Evolutionary conservation across 768 basidiomycete species (phyloP).

Genomic region (Mycena indigotica): DNA sequence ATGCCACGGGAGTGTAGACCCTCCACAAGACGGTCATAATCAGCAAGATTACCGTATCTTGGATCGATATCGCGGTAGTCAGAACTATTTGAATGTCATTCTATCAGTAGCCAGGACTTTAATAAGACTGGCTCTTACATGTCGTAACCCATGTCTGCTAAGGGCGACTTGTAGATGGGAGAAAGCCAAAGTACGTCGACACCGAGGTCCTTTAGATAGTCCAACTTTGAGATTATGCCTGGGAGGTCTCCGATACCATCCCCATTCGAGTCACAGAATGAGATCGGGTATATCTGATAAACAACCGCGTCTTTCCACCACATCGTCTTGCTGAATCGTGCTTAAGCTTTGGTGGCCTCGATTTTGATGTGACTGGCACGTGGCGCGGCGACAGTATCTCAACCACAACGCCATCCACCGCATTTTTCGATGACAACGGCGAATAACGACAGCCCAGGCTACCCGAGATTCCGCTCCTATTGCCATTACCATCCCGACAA

Average conservation of each 20-base stretch:
- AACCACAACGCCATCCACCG: background rate
- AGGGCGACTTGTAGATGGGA: constrained; percentile 69
- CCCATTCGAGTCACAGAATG: constrained; percentile 72
- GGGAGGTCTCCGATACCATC: constrained; percentile 72
- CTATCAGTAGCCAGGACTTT: no score
- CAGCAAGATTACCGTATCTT: constrained; percentile 62
- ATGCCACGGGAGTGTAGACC: constrained; percentile 64
- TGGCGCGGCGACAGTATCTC: background rate
- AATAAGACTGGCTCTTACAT: no score
- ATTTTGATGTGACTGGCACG: no score
- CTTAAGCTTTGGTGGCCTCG: no score
- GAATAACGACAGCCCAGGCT: background rate
- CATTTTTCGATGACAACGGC: background rate
- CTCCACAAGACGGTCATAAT: constrained; percentile 58
- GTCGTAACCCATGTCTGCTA: constrained; percentile 76
- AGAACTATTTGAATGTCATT: no score
- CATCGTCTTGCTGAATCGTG: background rate
- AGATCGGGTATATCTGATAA: constrained; percentile 73
- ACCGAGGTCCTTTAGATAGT: constrained; percentile 69
- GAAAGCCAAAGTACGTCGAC: constrained; percentile 71
- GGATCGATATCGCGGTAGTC: constrained; percentile 68
- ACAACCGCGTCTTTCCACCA: constrained; percentile 66
- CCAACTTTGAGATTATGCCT: constrained; percentile 64
- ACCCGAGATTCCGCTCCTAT: background rate
- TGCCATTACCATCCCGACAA: background rate